Evolutionary conservation across 2,329 filamentous ascomycete species (phyloP), one percentile per base, ranked within the genome.

Genomic region (Hymenoscyphus albidus): DNA sequence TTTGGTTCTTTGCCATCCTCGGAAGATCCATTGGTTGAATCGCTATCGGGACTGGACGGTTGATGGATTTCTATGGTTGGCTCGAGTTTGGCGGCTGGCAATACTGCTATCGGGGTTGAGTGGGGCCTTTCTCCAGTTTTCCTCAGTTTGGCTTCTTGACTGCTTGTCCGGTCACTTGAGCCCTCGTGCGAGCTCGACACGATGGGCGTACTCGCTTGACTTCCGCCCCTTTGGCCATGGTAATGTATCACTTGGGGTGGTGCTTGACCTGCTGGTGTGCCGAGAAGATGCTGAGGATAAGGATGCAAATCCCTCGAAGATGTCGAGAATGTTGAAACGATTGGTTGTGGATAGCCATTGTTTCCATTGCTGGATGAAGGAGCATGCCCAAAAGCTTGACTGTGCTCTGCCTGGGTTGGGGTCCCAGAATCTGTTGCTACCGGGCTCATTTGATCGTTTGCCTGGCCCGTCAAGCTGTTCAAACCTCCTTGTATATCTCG

Each of bases 401-500:
- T 76, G 70, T 85, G 85, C 66, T 88, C 85, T 48, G 83, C 80
- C 74, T 87, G 86, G 40, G 85, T 88, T 22, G 86, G 85, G 7
- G 85, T 88, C 65, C 84, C 82, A 65, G 80, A 79, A 72, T 89
- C 81, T 83, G 84, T 62, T 83, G 84, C 62, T 78, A 79, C 63
- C 78, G 81, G 65, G 77, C 80, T 67, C 78, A 74, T 56, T 35
- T 72, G 82, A 59, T 86, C 86, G 27, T 76, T 80, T 10, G 85
- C 73, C 62, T 88, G 83, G 32, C 85, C 88, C 32, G 85, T 87
- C 67, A 93, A 76, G 73, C 89, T 91, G 67, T 85, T 90, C 81
- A 93, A 87, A 40, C 93, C 94, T 22, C 93, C 93, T 76, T 97
- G 93, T 63, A 98, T 97, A 73, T 98, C 93, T 58, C 93, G 88